phyloP scores from a whole-genome alignment of 768 basidiomycete genomes.

The Calocybe indica region DNA sequence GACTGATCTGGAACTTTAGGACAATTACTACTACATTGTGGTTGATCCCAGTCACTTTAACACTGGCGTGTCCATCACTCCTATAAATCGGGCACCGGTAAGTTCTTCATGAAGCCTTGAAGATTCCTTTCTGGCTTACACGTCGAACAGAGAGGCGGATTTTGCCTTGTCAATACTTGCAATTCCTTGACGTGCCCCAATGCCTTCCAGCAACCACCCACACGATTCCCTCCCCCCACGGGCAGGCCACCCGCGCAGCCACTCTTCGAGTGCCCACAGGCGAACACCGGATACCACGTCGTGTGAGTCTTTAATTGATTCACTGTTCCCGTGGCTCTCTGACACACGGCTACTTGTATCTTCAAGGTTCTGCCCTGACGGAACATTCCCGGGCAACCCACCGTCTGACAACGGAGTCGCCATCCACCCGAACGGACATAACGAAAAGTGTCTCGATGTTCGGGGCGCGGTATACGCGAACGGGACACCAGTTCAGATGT shows the following conservation, averaged over 20 bases:
- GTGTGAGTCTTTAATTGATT: constrained; percentile 14
- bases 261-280: constrained; percentile 14
- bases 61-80: constrained; percentile 17
- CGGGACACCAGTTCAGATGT: constrained; percentile 30
- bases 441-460: constrained; percentile 26
- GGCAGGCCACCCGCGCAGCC: constrained; percentile 13
- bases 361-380: constrained; percentile 20
- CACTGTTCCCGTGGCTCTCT: background rate
- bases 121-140: background rate
- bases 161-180: constrained; percentile 17
- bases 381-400: constrained; percentile 13
- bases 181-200: constrained; percentile 15
- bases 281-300: constrained; percentile 16
- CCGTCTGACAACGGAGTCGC: constrained; percentile 2
- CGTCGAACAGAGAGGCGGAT: constrained; percentile 10
- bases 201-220: constrained; percentile 18
- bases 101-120: background rate
- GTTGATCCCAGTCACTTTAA: constrained; percentile 20
- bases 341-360: background rate
- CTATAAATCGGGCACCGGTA: constrained; percentile 10
- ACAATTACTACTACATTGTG: constrained; percentile 24
- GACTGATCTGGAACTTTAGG: constrained; percentile 4
- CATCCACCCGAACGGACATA: constrained; percentile 21
- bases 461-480: constrained; percentile 21
- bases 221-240: constrained; percentile 14